phyloP scores from a whole-genome alignment of 2,329 filamentous ascomycete species.

The Aspergillus fischeri region DNA sequence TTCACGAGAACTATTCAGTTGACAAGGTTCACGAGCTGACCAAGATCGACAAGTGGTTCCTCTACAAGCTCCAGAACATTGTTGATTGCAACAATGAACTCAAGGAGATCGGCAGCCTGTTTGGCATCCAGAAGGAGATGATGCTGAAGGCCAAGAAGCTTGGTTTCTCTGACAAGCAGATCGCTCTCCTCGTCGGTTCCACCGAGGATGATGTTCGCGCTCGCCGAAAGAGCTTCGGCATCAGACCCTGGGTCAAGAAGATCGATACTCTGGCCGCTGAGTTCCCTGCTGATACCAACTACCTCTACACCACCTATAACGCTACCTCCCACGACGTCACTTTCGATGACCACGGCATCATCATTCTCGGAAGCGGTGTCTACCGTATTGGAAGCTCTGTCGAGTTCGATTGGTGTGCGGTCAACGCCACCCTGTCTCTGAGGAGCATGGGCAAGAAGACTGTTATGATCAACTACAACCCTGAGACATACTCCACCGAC shows the following conservation, averaged over 20 bases:
- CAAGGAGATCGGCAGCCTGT: slow-evolving; percentile 75
- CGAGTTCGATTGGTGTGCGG: slow-evolving; percentile 98
- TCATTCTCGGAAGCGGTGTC: slow-evolving; percentile 90
- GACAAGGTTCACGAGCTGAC: slow-evolving; percentile 88
- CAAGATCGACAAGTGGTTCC: slow-evolving; percentile 99
- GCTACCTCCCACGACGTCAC: slow-evolving; percentile 87
- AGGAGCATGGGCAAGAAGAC: slow-evolving; percentile 91
- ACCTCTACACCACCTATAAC: slow-evolving; percentile 97
- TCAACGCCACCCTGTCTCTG: slow-evolving; percentile 80
- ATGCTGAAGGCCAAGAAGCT: slow-evolving; percentile 92
- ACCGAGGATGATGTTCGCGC: slow-evolving; percentile 88
- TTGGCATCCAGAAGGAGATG: slow-evolving; percentile 81
- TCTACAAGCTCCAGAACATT: slow-evolving; percentile 97
- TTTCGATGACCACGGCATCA: slow-evolving; percentile 85
- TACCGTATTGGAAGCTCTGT: slow-evolving; percentile 98
- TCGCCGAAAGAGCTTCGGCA: slow-evolving; percentile 76
- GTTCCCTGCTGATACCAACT: slow-evolving; percentile 92
- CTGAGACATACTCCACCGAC: slow-evolving; percentile 78
- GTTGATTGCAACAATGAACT: slow-evolving; percentile 86
- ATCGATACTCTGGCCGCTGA: slow-evolving; percentile 97
- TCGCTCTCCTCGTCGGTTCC: slow-evolving; percentile 77
- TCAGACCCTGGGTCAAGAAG: slow-evolving; percentile 95
- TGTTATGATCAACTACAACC: slow-evolving; percentile 93
- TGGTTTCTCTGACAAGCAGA: slow-evolving; percentile 96
- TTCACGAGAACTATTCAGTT: slow-evolving; percentile 92